Evolutionary conservation across 768 basidiomycete species (phyloP).

Genomic region (Naganishia vaughanmartiniae): DNA sequence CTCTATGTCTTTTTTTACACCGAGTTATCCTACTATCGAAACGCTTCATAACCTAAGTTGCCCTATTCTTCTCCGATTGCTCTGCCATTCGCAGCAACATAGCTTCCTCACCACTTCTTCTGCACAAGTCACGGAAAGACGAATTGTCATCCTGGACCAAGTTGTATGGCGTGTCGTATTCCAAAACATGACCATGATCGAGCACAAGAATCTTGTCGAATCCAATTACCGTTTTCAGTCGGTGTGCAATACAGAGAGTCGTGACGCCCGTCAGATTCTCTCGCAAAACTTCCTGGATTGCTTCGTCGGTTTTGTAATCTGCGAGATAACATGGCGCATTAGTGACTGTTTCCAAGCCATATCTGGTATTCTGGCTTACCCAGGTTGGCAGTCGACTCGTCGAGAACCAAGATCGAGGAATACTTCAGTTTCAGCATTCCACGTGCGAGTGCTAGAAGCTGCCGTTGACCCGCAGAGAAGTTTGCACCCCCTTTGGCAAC

Average conservation of each 20-base stretch:
- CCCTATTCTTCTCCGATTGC: slow-evolving; percentile 18
- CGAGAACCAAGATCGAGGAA: slow-evolving; percentile 62
- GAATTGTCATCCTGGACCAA: slow-evolving; percentile 58
- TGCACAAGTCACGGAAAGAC: slow-evolving; percentile 63
- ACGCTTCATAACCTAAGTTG: not conserved
- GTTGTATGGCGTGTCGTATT: slow-evolving; percentile 50
- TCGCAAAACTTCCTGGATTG: slow-evolving; percentile 62
- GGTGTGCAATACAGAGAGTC: slow-evolving; percentile 62
- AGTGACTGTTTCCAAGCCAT: not conserved
- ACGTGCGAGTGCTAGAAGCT: slow-evolving; percentile 62
- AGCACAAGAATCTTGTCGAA: slow-evolving; percentile 63
- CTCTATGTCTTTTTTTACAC: too few relatives aligned
- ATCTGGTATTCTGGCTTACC: slow-evolving; percentile 13
- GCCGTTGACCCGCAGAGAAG: slow-evolving; percentile 57
- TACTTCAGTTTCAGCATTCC: slow-evolving; percentile 55
- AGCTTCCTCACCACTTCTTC: slow-evolving; percentile 47
- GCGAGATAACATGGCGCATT: slow-evolving; percentile 6
- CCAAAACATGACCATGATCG: slow-evolving; percentile 54
- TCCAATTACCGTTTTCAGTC: slow-evolving; percentile 60
- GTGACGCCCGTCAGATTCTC: slow-evolving; percentile 56
- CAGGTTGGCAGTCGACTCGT: slow-evolving; percentile 57
- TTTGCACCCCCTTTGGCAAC: slow-evolving; percentile 54
- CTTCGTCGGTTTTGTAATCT: slow-evolving; percentile 62
- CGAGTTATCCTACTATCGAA: not conserved
- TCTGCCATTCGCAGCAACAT: slow-evolving; percentile 35